A percentile compares a stretch with the other conserved stretches of the same genome.
phyloP scores from a whole-genome alignment of 2,329 filamentous ascomycete genomes.

The Colletotrichum tropicale region DNA sequence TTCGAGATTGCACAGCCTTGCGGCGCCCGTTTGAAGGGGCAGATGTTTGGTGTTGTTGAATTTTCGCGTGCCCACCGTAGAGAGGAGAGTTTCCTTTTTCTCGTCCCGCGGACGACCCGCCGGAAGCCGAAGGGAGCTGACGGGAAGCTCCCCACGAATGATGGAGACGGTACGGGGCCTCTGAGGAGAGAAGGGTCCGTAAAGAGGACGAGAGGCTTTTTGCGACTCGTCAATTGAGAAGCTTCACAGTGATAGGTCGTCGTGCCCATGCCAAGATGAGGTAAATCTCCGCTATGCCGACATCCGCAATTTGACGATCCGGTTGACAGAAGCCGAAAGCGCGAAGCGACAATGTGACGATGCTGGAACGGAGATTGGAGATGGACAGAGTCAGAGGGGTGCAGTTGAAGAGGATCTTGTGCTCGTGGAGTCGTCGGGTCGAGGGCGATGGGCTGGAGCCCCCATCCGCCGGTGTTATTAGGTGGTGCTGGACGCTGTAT shows the following conservation, averaged over 20 bases:
- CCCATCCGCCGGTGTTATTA: neutral
- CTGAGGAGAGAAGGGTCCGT: neutral
- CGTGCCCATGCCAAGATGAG: neutral
- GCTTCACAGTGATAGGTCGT: neutral
- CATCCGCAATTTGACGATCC: neutral
- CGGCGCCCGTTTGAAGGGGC: conserved; percentile 14
- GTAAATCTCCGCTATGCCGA: neutral
- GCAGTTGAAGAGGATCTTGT: neutral
- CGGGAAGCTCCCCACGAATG: neutral
- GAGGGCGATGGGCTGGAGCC: neutral
- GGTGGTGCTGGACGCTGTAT: neutral
- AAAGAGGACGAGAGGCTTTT: neutral
- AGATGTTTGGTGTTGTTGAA: neutral
- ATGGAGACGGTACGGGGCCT: neutral
- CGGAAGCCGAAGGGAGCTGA: neutral
- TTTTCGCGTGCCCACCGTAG: neutral
- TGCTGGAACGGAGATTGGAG: neutral
- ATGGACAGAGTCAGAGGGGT: neutral
- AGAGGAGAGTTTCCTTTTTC: neutral
- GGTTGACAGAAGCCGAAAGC: neutral
- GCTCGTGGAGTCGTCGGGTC: neutral
- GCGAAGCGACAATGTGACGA: neutral
- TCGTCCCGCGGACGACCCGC: neutral
- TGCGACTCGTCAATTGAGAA: neutral
- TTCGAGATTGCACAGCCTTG: conserved; percentile 12